A percentile compares a stretch with the other conserved stretches of the same genome.
phyloP scores from a whole-genome alignment of 768 basidiomycete genomes.

The Glaciozyma martinii region DNA sequence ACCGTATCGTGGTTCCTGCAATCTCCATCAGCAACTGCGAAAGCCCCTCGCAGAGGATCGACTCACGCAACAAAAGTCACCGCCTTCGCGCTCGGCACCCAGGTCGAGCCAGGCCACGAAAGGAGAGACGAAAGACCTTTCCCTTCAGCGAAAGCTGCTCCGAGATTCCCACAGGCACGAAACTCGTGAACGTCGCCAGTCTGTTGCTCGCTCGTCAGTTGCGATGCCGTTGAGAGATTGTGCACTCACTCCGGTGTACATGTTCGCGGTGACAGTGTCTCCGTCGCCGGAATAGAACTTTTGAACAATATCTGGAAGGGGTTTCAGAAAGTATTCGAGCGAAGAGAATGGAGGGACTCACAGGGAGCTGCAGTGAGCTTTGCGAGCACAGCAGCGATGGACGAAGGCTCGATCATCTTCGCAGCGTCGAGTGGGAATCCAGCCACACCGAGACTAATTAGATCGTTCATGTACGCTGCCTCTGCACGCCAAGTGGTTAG shows the following conservation, averaged over 20 bases:
- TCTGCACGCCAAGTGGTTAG: neutral
- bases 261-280: neutral
- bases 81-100: neutral
- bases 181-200: neutral
- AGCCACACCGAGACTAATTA: neutral
- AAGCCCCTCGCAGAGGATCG: no score
- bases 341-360: no score
- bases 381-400: no score
- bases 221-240: neutral
- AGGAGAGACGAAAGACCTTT: neutral
- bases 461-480: neutral
- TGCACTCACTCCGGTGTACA: neutral
- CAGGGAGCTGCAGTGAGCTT: no score
- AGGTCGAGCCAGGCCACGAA: neutral
- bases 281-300: no score
- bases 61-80: neutral
- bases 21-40: no score
- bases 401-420: neutral
- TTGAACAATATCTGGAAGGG: no score
- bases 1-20: neutral
- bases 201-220: neutral
- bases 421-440: slow-evolving; percentile 1
- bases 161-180: neutral
- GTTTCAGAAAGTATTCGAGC: no score
- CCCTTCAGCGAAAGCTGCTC: neutral